Evolutionary conservation across 495 filamentous ascomycete species (phyloP), one percentile per base, ranked within the genome.

Genomic region (Trypethelium eluteriae): DNA sequence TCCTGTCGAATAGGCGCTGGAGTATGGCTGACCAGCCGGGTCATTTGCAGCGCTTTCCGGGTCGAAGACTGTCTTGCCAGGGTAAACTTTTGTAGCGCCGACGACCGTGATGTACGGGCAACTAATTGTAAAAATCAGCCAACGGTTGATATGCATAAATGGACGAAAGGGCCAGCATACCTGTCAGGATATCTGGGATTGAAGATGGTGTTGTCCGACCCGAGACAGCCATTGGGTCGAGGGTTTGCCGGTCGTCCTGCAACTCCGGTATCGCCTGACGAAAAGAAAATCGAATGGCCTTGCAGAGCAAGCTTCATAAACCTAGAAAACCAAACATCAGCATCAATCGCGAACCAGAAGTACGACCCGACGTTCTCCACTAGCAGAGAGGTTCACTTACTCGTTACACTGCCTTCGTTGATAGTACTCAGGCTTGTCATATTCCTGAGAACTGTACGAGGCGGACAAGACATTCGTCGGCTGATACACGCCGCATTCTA

Each of bases 271-370:
- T 88, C 86, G 9, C 86, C 86, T 0, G 81, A 85, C 0, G 86
- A 82, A 67, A 84, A 82, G 61, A 90, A 71, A 16, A 88, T 77
- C 0, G 85, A 84, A 5, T 85, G 78, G 12, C 87, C 87, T 66
- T 84, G 84, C 34, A 89, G 78, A 2, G 81, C 86, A 4, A 89
- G 84, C 76, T 89, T 89, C 76, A 89, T 80, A 69, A 68, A 86
- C 57, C 69, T 67, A 35, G 63, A 34, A 34, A 34, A 36, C 7
- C 7, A 34, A 36, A 35, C 32, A 32, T 59, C 32, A 36, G 18
- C 14, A 59, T 53, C n/a, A 18, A 18, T 18, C 25, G 49, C 62
- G 36, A 14, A 44, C 16, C 18, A 16, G 38, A 34, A 44, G 34
- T 25, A 39, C 34, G 14, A 41, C 14, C 9, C 11, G 10, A 18